Evolutionary conservation across 352 stramenopile genomes (phyloP).

Genomic region (Pythium sp.): DNA sequence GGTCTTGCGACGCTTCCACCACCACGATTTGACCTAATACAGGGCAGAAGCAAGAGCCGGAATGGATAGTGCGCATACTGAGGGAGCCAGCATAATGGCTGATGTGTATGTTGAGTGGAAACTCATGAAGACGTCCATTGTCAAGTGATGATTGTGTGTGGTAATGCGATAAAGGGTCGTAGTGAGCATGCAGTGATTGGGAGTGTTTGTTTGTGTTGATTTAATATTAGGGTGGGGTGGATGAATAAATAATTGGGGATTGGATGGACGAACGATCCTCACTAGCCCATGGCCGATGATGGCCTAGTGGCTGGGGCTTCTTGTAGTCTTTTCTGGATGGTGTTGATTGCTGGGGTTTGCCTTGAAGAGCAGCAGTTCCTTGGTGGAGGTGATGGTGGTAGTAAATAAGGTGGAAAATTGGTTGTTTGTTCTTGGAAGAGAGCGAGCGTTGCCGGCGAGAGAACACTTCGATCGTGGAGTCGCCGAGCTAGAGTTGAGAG

Average conservation of each 20-base stretch:
- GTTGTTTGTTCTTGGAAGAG: not conserved
- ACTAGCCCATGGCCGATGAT: not conserved
- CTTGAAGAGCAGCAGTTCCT: not conserved
- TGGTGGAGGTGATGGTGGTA: not conserved
- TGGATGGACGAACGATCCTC: not conserved
- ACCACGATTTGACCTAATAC: no score
- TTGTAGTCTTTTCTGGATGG: not conserved
- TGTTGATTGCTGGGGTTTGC: not conserved
- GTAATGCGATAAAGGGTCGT: not conserved
- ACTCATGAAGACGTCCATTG: not conserved
- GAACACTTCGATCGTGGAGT: slow-evolving; percentile 9
- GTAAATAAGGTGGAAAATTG: slow-evolving; percentile 5
- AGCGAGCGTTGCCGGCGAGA: not conserved
- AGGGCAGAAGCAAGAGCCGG: not conserved
- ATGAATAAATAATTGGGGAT: slow-evolving; percentile 5
- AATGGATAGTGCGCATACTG: not conserved
- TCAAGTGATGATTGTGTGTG: not conserved
- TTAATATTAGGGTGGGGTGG: slow-evolving; percentile 1
- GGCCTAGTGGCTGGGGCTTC: not conserved
- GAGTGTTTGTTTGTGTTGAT: not conserved
- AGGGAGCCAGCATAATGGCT: slow-evolving; percentile 1
- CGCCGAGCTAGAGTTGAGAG: not conserved
- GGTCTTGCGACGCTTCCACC: no score
- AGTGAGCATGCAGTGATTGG: not conserved
- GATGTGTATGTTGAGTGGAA: not conserved